Evolutionary conservation across 768 basidiomycete genomes (phyloP).

Genomic region (Coprinellus micaceus): DNA sequence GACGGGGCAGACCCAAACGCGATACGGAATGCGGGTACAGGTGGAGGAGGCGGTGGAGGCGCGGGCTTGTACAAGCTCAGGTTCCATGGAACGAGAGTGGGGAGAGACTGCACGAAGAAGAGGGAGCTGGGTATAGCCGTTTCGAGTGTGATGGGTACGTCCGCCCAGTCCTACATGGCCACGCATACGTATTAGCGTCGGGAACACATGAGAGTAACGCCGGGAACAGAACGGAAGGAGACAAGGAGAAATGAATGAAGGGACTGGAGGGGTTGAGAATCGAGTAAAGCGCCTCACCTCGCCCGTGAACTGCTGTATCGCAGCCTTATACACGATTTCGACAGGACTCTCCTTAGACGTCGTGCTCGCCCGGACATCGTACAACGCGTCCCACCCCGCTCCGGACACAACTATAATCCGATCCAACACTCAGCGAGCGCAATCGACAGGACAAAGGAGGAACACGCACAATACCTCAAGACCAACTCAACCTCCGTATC

Average conservation of each 20-base stretch:
- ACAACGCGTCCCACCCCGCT: slow-evolving; percentile 33
- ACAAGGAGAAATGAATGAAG: too few relatives aligned
- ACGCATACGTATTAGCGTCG: too few relatives aligned
- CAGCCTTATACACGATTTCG: slow-evolving; percentile 31
- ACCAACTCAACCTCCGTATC: slow-evolving; percentile 27
- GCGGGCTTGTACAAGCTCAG: not conserved
- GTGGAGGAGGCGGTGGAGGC: too few relatives aligned
- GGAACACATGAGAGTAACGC: too few relatives aligned
- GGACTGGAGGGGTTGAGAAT: not conserved
- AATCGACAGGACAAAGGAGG: not conserved
- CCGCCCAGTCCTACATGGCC: not conserved
- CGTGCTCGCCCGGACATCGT: slow-evolving; percentile 37
- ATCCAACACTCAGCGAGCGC: too few relatives aligned
- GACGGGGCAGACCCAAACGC: too few relatives aligned
- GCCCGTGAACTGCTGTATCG: slow-evolving; percentile 31
- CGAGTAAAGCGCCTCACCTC: slow-evolving; percentile 23
- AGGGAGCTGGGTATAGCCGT: too few relatives aligned
- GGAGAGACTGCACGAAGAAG: not conserved
- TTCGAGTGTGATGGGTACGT: not conserved
- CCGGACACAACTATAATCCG: slow-evolving; percentile 9
- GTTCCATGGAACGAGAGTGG: not conserved
- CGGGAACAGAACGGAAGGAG: too few relatives aligned
- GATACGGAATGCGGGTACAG: too few relatives aligned
- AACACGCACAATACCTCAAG: slow-evolving; percentile 28
- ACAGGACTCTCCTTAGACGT: slow-evolving; percentile 25